Evolutionary conservation across 352 stramenopile species (phyloP).

Genomic region (Pythium apleroticum): DNA sequence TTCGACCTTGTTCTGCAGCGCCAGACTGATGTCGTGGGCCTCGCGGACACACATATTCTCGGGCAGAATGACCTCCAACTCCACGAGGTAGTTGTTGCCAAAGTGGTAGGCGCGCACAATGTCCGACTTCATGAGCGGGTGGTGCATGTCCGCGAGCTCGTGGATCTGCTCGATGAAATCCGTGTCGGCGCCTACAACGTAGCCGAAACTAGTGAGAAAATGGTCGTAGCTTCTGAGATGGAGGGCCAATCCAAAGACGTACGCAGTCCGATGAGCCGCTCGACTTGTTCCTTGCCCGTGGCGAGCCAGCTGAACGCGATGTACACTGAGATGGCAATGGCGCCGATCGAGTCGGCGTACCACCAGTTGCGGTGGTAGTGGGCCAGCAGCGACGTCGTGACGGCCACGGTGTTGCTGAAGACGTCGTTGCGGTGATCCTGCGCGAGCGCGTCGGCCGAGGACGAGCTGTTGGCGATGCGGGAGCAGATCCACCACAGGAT

Average conservation of each 20-base stretch:
- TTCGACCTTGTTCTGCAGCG: constrained; percentile 96
- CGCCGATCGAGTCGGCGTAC: constrained; percentile 93
- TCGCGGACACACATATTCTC: constrained; percentile 91
- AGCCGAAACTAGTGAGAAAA: too few species aligned
- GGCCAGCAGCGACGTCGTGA: constrained; percentile 73
- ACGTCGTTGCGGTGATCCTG: constrained; percentile 98
- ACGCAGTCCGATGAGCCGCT: constrained; percentile 87
- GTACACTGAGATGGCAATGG: constrained; percentile 95
- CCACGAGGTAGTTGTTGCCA: constrained; percentile 94
- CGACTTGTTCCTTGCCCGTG: constrained; percentile 95
- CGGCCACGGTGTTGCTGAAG: constrained; percentile 92
- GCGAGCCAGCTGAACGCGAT: constrained; percentile 95
- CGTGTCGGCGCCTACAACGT: constrained; percentile 88
- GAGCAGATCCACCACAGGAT: constrained; percentile 78
- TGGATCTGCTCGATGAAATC: constrained; percentile 94
- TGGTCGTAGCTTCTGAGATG: not conserved
- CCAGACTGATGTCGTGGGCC: constrained; percentile 96
- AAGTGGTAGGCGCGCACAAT: constrained; percentile 96
- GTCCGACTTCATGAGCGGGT: constrained; percentile 90
- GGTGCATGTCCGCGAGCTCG: constrained; percentile 84
- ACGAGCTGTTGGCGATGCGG: constrained; percentile 62
- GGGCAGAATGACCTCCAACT: constrained; percentile 85
- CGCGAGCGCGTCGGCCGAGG: constrained; percentile 69
- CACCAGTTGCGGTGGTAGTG: constrained; percentile 80
- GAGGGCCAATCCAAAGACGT: constrained; percentile 31